Evolutionary conservation across 225 moss, liverwort and hornwort genomes (phyloP).

Genomic region (Pseudoscleropodium purum): DNA sequence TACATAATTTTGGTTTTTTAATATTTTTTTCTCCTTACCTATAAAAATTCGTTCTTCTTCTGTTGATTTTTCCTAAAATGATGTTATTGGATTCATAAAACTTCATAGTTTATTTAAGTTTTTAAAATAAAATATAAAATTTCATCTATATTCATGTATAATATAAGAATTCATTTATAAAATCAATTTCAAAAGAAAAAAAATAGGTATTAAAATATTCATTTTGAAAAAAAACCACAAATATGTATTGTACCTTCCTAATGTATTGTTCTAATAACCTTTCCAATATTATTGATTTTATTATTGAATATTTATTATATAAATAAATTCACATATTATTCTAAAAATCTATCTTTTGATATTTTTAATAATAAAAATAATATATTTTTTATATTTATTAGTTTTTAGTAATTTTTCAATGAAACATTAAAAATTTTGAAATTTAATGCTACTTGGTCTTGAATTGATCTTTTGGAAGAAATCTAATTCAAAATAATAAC

Average conservation of each 20-base stretch:
- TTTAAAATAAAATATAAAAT: background rate
- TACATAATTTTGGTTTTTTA: background rate
- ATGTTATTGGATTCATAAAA: background rate
- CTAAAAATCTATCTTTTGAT: background rate
- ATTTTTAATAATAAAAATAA: background rate
- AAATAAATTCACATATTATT: background rate
- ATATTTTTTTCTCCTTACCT: background rate
- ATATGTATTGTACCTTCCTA: too few species aligned
- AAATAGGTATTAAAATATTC: background rate
- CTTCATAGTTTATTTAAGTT: background rate
- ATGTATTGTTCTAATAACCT: too few species aligned
- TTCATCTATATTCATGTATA: too few species aligned
- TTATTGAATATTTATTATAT: background rate
- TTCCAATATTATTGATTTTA: background rate
- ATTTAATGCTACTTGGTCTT: too few species aligned
- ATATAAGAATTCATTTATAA: too few species aligned
- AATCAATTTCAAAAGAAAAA: background rate
- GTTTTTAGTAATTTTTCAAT: too few species aligned
- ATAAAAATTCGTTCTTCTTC: background rate
- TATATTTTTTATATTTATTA: accelerated
- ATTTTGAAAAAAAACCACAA: background rate
- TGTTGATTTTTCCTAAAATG: background rate
- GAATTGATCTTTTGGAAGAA: background rate
- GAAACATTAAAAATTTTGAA: too few species aligned
- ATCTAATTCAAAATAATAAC: background rate